Base-by-base conservation (phyloP, 768 basidiomycete genomes). In the Clitopilus passeckerianus region DNA sequence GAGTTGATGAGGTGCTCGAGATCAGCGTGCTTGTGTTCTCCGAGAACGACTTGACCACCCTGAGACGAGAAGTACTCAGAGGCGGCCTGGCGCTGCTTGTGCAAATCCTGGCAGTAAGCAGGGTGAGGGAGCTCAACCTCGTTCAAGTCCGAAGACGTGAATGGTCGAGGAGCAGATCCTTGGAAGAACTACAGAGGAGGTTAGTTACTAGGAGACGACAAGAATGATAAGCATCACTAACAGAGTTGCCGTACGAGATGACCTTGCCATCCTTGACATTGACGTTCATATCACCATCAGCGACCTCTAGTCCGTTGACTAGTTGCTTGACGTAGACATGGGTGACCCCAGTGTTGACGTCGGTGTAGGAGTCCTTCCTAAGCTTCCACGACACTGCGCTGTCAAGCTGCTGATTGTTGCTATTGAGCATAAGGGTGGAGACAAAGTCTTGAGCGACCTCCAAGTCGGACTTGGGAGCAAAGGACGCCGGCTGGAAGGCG, bases 201-300 rank as follows among this genome's bases (percentile, higher is more conserved):
- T 50, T 50, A 50, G 46, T 50, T 18, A 23, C 37, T 41, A 22
- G 46, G n/a, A 18, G n/a, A 50, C 10, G n/a, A 16, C 16, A 14
- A 10, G 34, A 33, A 9, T 53, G 33, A 15, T 33, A 12, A 34
- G 23, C 15, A 34, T 34, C 72, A n/a, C 74, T 50, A 65, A 93
- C 91, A 63, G 93, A 95, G 69, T 89, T 90, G 50, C 95, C 95
- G 66, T 87, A 93, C 0, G 93, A 95, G 53, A 98, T 68, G 18
- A 98, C 82, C 65, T 81, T 74, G 46, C 93, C 94, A 57, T 90
- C 83, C 73, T 87, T 87, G 72, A 98, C 78, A 77, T 98, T 97
- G 68, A 99, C 74, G 71, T 98, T 98, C 77, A 97, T 84, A 72
- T 97, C 90, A 27, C 91, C 92, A 66, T 97, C 93, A 10, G 83